phyloP scores from a whole-genome alignment of 1,284 basidiomycete species.

The Waitea zeae region DNA sequence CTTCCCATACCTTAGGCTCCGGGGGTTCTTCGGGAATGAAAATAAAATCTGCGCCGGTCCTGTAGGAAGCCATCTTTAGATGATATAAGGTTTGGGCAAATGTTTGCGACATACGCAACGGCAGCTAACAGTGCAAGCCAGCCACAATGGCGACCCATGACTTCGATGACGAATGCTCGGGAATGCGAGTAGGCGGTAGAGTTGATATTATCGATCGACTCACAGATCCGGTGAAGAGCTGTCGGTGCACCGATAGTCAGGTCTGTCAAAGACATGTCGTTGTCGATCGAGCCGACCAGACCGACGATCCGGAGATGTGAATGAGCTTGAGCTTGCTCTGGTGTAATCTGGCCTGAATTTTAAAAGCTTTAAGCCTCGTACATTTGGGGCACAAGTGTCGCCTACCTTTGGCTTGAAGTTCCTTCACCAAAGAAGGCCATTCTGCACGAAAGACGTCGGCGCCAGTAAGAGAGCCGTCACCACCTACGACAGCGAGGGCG shows the following conservation, averaged over 20 bases:
- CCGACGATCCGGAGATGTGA: conserved; percentile 90
- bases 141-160: conserved; percentile 97
- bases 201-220: conserved; percentile 95
- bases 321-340: conserved; percentile 54
- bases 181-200: conserved; percentile 94
- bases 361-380: conserved; percentile 2
- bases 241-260: conserved; percentile 94
- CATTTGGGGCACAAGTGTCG: not conserved
- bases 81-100: conserved; percentile 1
- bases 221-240: conserved; percentile 91
- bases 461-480: conserved; percentile 91
- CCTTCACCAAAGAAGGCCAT: conserved; percentile 75
- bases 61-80: not conserved
- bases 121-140: conserved; percentile 93
- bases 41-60: conserved; percentile 85
- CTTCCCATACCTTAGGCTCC: conserved; percentile 66
- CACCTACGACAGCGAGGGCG: conserved; percentile 91
- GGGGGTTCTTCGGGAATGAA: conserved; percentile 95
- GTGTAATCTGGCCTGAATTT: conserved; percentile 47
- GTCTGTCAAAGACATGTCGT: conserved; percentile 97
- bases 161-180: conserved; percentile 94
- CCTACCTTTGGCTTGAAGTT: conserved; percentile 45
- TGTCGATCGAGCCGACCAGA: conserved; percentile 96
- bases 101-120: conserved; percentile 69
- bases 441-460: conserved; percentile 89